Evolutionary conservation across 2,329 filamentous ascomycete genomes (phyloP).

Genomic region (Lanzia echinophila): DNA sequence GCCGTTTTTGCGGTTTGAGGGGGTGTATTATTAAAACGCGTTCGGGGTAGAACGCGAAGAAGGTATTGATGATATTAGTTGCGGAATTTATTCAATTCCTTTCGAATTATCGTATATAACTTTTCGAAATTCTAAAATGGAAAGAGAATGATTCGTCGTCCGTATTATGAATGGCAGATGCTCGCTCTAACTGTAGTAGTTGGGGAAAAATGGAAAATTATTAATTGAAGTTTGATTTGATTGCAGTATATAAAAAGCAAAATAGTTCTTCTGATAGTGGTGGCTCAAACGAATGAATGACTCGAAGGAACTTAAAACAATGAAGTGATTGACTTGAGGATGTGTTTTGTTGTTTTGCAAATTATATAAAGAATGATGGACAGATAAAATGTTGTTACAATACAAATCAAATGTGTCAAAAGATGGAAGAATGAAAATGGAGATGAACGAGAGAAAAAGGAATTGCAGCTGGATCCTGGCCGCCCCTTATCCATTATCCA

Average conservation of each 20-base stretch:
- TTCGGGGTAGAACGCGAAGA: constrained; percentile 23
- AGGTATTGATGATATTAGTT: constrained; percentile 7
- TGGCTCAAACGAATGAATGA: constrained; percentile 27
- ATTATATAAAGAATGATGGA: constrained; percentile 24
- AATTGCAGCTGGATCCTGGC: constrained; percentile 9
- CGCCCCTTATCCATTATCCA: constrained; percentile 24
- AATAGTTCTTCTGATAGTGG: constrained; percentile 7
- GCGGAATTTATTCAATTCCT: not conserved
- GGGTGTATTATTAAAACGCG: constrained; percentile 26
- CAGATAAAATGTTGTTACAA: constrained; percentile 5
- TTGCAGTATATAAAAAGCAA: constrained; percentile 4
- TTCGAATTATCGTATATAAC: constrained; percentile 12
- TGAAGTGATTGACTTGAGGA: constrained; percentile 9
- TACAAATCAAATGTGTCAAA: not conserved
- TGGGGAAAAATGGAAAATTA: not conserved
- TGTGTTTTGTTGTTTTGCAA: constrained; percentile 8
- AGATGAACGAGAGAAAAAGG: constrained; percentile 1
- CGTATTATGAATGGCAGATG: constrained; percentile 11
- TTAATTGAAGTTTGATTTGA: constrained; percentile 2
- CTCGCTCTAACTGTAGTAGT: too few species aligned
- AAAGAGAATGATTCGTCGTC: constrained; percentile 16
- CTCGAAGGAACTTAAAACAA: constrained; percentile 14
- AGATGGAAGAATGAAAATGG: not conserved
- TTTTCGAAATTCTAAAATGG: constrained; percentile 11
- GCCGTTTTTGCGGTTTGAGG: constrained; percentile 40